These are phyloP conservation scores for Apophysomyces sp. DNA, from an alignment of 371 early-diverging fungal genomes.

Conservation along the genomic window DNA sequence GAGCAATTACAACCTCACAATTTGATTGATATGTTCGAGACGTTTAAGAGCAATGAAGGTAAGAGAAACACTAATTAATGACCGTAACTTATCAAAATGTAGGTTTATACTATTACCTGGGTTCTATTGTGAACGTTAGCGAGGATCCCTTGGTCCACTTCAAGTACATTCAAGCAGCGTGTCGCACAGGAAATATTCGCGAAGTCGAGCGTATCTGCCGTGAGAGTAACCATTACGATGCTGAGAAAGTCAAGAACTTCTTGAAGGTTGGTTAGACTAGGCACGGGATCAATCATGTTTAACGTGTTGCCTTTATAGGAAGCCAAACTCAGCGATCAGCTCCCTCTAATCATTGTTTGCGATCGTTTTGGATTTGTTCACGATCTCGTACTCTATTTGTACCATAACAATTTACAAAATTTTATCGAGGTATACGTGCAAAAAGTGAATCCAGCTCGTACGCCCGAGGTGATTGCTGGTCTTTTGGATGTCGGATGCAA, in stretches of 20 bases:
- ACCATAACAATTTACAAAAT: slow-evolving; percentile 89
- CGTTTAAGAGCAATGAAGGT: slow-evolving; percentile 90
- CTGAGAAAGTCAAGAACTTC: slow-evolving; percentile 97
- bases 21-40: slow-evolving; percentile 91
- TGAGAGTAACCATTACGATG: slow-evolving; percentile 93
- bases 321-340: slow-evolving; percentile 90
- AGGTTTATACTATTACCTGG: slow-evolving; percentile 88
- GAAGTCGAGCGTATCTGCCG: slow-evolving; percentile 97
- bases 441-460: slow-evolving; percentile 92
- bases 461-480: slow-evolving; percentile 95
- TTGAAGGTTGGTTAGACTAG: slow-evolving; percentile 58
- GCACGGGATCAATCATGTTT: not conserved
- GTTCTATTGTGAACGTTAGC: slow-evolving; percentile 92
- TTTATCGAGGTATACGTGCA: slow-evolving; percentile 98
- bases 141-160: slow-evolving; percentile 94
- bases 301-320: slow-evolving; percentile 52
- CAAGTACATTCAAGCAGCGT: slow-evolving; percentile 98
- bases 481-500: slow-evolving; percentile 97
- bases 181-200: slow-evolving; percentile 90
- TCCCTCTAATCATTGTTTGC: slow-evolving; percentile 97
- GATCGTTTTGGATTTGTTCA: slow-evolving; percentile 97
- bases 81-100: not conserved
- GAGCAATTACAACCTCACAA: slow-evolving; percentile 89
- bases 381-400: slow-evolving; percentile 93
- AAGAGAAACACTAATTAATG: not conserved